Conservation (phyloP, 176 grass and related monocot species). For the Oryza punctata region DNA sequence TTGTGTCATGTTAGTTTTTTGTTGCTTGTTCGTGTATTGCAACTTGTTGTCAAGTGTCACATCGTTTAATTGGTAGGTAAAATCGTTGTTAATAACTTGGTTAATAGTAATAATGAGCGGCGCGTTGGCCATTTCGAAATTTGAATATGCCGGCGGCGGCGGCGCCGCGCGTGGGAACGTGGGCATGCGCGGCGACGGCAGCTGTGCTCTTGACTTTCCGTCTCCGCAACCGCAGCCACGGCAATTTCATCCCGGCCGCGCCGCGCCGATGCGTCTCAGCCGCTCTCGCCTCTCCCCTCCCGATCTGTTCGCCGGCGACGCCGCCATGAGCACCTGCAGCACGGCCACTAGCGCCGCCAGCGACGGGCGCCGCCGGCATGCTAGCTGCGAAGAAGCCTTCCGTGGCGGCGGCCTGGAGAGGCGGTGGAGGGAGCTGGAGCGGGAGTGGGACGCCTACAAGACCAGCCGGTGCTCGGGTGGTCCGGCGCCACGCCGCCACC, state of each 20-base stretch:
- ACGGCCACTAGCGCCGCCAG: not conserved
- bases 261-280: too few species aligned
- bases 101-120: not conserved
- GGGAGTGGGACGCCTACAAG: not conserved
- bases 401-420: not conserved
- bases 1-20: not conserved
- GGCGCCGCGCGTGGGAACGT: not conserved
- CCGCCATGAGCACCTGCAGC: too few species aligned
- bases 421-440: constrained; percentile 21
- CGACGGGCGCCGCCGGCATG: not conserved
- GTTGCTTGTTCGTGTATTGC: not conserved
- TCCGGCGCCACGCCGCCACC: not conserved
- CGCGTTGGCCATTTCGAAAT: constrained; percentile 15
- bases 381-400: not conserved
- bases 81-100: too few species aligned
- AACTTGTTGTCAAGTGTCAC: too few species aligned
- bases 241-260: constrained; percentile 12
- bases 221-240: not conserved
- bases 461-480: not conserved
- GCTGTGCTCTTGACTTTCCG: not conserved
- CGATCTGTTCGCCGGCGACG: not conserved
- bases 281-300: not conserved
- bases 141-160: not conserved
- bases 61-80: not conserved
- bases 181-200: not conserved